phyloP scores from a whole-genome alignment of 768 basidiomycete genomes.

The Tulasnella sp. region DNA sequence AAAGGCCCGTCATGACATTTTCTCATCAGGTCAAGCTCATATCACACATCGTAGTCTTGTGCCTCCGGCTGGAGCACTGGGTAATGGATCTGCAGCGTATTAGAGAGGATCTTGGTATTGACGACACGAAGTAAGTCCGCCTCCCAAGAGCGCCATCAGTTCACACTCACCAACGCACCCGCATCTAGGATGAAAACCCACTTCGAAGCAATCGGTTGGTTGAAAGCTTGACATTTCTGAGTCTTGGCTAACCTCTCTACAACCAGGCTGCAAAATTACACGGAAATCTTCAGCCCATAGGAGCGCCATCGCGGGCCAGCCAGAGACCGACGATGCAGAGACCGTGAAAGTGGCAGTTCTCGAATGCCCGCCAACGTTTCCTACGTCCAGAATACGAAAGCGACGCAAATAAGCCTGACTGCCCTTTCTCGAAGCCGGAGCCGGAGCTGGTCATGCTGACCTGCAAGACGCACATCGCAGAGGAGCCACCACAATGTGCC shows the following conservation, averaged over 20 bases:
- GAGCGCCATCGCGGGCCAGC: background rate
- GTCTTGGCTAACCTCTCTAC: background rate
- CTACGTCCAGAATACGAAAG: background rate
- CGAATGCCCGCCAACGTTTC: background rate
- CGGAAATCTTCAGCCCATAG: background rate
- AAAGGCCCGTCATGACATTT: background rate
- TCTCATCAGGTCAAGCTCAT: background rate
- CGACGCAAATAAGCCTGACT: background rate
- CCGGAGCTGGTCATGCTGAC: background rate
- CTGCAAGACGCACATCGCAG: background rate
- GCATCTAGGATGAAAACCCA: background rate
- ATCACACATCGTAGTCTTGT: background rate
- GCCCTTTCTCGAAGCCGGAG: background rate
- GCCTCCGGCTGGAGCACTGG: background rate
- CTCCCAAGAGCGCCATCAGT: background rate
- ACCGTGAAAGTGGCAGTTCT: background rate
- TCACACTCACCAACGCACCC: background rate
- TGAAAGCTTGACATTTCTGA: background rate
- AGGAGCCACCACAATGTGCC: no score
- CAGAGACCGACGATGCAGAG: background rate
- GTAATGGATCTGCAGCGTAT: background rate
- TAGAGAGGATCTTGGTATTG: background rate
- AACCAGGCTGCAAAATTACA: background rate
- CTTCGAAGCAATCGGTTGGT: background rate
- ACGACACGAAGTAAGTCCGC: background rate